Evolutionary conservation across 345 rosid genomes (phyloP), one percentile per base, ranked within the genome.

Genomic region (Populus tremula): DNA sequence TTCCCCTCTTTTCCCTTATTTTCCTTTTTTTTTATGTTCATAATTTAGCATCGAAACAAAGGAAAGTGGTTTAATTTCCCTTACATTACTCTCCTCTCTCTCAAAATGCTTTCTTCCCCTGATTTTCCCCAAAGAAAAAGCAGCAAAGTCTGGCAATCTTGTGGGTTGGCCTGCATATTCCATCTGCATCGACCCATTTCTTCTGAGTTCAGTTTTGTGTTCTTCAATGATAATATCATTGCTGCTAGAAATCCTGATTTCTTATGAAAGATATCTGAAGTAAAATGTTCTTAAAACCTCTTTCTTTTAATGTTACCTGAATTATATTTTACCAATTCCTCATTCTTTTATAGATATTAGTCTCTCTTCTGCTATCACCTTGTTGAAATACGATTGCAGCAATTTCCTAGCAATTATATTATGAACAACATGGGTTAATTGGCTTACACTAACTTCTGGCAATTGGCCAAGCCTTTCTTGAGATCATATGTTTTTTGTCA

Each of bases 391-490:
- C 33, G 45, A 67, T 10, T 38, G 41, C 33, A 9, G 11, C 59
- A 54, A 20, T 12, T 71, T 29, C 54, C 67, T 50, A 27, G 27
- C 25, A 59, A 75, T 71, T 43, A 14, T 66, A 50, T 25, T 21
- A 64, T 39, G 49, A 17, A 21, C 43, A 56, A 38, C 47, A n/a
- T 69, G 31, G 56, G 59, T 77, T 78, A 75, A 72, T 67, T 50
- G 84, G 36, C 4, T 6, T 73, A 27, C 31, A 56, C 39, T 43
- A 21, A 27, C 16, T 53, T 80, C 72, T 77, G 81, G 79, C 96
- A 95, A 98, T 92, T 91, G 36, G 85, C 83, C 67, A 93, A 92
- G 91, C 99, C 99, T 21, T 76, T 90, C 80, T 25, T 92, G 78
- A 91, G 87, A 82, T 86, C 90, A 18, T 92, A 92, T 71, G 25